Percentiles rank a stretch among this genome's conserved stretches.
Conservation (phyloP, 2,329 filamentous ascomycete species). For the Triangularia setosa region DNA sequence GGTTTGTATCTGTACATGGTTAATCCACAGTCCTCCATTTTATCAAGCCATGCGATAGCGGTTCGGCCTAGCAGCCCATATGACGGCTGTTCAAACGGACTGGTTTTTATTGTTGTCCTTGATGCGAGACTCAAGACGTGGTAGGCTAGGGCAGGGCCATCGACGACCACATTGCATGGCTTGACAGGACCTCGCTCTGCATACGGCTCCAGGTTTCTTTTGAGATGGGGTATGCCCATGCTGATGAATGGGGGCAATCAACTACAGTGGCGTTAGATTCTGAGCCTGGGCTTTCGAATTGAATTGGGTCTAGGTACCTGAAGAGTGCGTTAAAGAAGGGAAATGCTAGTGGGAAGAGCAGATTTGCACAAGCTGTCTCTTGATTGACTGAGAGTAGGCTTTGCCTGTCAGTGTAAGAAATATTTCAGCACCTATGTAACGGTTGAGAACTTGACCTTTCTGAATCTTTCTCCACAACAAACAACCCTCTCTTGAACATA, state of each 20-base stretch:
- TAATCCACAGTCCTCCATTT: conserved; percentile 52
- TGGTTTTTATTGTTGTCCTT: conserved; percentile 33
- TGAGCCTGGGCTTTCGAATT: neutral
- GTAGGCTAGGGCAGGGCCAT: conserved; percentile 77
- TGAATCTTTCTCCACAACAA: neutral
- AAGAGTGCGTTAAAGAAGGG: no score
- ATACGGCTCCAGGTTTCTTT: conserved; percentile 50
- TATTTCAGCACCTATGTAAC: neutral
- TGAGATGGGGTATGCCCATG: conserved; percentile 60
- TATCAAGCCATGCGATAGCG: conserved; percentile 59
- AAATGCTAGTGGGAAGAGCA: no score
- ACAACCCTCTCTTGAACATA: no score
- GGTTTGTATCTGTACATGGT: conserved; percentile 53
- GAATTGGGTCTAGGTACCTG: no score
- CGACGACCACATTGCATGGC: conserved; percentile 53
- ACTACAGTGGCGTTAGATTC: neutral
- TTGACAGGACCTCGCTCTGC: conserved; percentile 41
- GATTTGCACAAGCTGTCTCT: no score
- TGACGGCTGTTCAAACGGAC: conserved; percentile 50
- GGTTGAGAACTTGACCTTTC: neutral
- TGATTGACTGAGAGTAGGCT: no score
- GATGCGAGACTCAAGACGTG: conserved; percentile 60
- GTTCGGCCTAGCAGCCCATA: conserved; percentile 60
- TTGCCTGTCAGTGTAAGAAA: neutral
- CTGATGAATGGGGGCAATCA: neutral